phyloP scores from a whole-genome alignment of 495 filamentous ascomycete genomes.

The Xylaria telfairii region DNA sequence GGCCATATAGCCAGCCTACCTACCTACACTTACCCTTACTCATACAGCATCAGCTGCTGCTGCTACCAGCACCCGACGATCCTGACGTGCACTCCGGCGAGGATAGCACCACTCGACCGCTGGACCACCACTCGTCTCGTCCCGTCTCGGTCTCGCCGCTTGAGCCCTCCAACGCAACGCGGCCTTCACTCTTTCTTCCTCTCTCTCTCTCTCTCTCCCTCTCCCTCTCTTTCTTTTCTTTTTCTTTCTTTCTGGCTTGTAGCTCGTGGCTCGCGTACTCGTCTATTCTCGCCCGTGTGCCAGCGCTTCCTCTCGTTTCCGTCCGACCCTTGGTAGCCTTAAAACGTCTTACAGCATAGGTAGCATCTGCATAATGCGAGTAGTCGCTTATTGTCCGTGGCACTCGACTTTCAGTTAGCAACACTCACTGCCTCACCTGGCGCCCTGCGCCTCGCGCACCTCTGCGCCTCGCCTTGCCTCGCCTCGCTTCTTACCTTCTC shows the following conservation, averaged over 20 bases:
- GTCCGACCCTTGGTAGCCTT: conserved; percentile 29
- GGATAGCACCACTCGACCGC: conserved; percentile 8
- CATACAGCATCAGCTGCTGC: background rate
- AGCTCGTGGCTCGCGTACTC: background rate
- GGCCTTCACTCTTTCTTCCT: background rate
- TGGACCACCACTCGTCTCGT: no score
- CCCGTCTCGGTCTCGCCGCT: background rate
- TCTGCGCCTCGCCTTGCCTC: conserved; percentile 10
- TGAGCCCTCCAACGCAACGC: conserved; percentile 5
- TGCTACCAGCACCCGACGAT: conserved; percentile 20
- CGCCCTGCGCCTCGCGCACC: conserved; percentile 20
- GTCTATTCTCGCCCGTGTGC: conserved; percentile 29
- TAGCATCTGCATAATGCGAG: conserved; percentile 45
- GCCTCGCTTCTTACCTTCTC: background rate
- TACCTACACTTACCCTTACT: no score
- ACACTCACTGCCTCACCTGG: conserved; percentile 22
- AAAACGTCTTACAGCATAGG: conserved; percentile 42
- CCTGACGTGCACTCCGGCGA: conserved; percentile 7
- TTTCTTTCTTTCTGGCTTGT: background rate
- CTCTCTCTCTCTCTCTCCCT: background rate
- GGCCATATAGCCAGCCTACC: background rate
- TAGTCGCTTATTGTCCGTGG: conserved; percentile 42
- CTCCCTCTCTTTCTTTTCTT: background rate
- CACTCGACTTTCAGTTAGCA: conserved; percentile 43
- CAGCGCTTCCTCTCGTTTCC: conserved; percentile 30